These are phyloP conservation scores for Hordeum pubiflorum DNA, from an alignment of 202 grass and related monocot genomes.

Conservation along the genomic window DNA sequence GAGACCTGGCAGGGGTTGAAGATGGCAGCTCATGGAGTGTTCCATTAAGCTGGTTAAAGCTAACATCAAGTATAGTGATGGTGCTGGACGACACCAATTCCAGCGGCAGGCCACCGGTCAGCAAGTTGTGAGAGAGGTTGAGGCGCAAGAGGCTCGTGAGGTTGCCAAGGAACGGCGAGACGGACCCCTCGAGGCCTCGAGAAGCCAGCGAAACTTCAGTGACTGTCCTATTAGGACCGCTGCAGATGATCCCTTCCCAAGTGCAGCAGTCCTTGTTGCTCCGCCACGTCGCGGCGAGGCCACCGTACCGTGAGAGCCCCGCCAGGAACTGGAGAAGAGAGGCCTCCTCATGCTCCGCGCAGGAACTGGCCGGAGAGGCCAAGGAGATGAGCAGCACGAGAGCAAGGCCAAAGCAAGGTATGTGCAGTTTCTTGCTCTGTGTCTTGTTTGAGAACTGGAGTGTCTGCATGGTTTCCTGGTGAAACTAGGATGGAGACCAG, in stretches of 20 bases:
- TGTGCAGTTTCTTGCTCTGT: neutral
- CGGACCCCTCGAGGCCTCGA: neutral
- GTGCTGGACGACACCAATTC: neutral
- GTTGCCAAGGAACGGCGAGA: neutral
- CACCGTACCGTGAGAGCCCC: neutral
- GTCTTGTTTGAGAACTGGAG: neutral
- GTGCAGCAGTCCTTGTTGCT: neutral
- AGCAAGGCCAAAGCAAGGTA: neutral
- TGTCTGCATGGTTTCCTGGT: neutral
- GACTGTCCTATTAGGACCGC: too few relatives aligned
- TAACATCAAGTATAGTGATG: neutral
- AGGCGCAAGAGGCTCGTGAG: fast-evolving
- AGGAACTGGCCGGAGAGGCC: neutral
- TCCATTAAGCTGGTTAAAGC: neutral
- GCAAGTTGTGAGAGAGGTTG: neutral
- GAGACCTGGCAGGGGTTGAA: neutral
- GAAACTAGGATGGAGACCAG: neutral
- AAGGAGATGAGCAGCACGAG: neutral
- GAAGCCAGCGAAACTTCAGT: too few relatives aligned
- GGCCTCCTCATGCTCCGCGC: neutral
- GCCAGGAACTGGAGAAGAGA: neutral
- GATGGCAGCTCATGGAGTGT: neutral
- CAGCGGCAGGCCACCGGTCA: neutral
- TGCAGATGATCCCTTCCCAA: too few relatives aligned
- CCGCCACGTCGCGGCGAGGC: neutral